These are phyloP conservation scores for Rhynchospora breviuscula DNA, from an alignment of 176 grass and related monocot species.

Conservation along the genomic window DNA sequence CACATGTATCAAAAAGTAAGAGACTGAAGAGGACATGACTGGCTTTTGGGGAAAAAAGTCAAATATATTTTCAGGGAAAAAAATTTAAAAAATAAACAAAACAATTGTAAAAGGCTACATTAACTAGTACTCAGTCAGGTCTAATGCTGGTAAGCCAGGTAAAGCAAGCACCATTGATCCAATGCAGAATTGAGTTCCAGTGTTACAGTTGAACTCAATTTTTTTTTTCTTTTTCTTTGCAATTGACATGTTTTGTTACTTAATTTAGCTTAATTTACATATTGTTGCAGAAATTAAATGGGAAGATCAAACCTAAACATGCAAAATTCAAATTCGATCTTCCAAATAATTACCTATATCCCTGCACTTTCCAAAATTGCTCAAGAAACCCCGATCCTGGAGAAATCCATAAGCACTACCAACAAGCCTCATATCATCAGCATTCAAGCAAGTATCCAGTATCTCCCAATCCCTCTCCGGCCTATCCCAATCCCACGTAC, in stretches of 20 bases:
- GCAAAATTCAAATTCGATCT: background rate
- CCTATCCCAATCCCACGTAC: slow-evolving; percentile 13
- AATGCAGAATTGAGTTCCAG: background rate
- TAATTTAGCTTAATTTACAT: background rate
- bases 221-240: background rate
- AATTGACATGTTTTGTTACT: background rate
- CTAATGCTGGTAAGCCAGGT: background rate
- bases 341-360: slow-evolving; percentile 44
- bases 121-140: background rate
- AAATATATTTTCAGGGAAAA: background rate
- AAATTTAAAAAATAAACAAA: background rate
- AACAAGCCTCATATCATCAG: slow-evolving; percentile 88
- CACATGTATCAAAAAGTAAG: background rate
- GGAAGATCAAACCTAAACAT: background rate
- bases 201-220: background rate
- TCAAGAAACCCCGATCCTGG: slow-evolving; percentile 47
- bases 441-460: slow-evolving; percentile 85
- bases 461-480: slow-evolving; percentile 82
- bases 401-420: slow-evolving; percentile 73
- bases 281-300: background rate
- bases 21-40: background rate
- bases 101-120: background rate
- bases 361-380: slow-evolving; percentile 67
- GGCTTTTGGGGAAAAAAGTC: background rate
- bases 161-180: background rate